Conservation (phyloP, 2,329 filamentous ascomycete genomes). For the Xylaria sp. region DNA sequence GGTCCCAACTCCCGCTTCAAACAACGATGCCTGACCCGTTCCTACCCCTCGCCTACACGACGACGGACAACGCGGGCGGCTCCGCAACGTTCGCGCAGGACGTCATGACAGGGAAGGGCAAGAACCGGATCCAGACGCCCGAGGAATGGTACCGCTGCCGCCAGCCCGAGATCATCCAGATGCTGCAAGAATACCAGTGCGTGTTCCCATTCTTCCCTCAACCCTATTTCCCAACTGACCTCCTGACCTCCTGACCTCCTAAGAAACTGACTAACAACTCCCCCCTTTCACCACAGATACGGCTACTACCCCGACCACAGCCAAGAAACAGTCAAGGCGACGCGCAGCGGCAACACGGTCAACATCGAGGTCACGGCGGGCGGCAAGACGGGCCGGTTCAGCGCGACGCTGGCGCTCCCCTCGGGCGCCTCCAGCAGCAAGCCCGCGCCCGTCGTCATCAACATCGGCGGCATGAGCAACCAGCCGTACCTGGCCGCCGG, state of each 20-base stretch:
- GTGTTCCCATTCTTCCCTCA: background rate
- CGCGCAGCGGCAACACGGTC: conserved; percentile 57
- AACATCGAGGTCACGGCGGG: conserved; percentile 56
- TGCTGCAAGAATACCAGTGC: conserved; percentile 63
- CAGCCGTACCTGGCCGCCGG: conserved; percentile 59
- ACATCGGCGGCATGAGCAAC: conserved; percentile 62
- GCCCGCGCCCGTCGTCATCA: conserved; percentile 60
- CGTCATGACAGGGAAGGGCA: conserved; percentile 54
- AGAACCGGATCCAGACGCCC: conserved; percentile 55
- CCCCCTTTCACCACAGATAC: conserved; percentile 33
- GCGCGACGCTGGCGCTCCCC: conserved; percentile 56
- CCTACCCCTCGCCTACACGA: conserved; percentile 54
- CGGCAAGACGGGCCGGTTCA: conserved; percentile 58
- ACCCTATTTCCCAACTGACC: background rate
- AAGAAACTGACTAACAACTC: background rate
- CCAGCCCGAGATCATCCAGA: conserved; percentile 60
- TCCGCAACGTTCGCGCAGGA: conserved; percentile 48
- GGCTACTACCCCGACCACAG: conserved; percentile 63
- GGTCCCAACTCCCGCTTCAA: conserved; percentile 51
- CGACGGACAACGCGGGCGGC: conserved; percentile 50
- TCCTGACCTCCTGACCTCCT: too few relatives aligned
- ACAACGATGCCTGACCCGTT: conserved; percentile 58
- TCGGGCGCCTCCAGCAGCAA: conserved; percentile 48
- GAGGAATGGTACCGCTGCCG: conserved; percentile 62
- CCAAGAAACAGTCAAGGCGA: conserved; percentile 59